Evolutionary conservation across 371 early-diverging fungal genomes (phyloP), one percentile per base, ranked within the genome.

Genomic region (Lichtheimia ramosa): DNA sequence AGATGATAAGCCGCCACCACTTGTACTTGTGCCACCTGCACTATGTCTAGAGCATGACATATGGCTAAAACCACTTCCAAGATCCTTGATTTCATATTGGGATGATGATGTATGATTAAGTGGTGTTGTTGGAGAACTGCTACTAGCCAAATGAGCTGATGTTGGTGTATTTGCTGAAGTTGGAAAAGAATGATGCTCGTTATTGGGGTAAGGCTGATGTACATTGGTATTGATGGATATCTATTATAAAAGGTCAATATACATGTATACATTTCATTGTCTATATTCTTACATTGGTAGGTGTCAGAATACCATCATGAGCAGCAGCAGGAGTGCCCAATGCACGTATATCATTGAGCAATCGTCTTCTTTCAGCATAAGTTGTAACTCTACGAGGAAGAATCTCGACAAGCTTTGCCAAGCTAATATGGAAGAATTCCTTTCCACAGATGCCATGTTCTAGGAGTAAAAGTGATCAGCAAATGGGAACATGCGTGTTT

Each of bases 331-430:
- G 63, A 0, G 60, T 62, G 10, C 64, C 55, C 46, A 79, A 63
- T 20, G 70, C 60, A 55, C 77, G 61, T n/a, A 79, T 79, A 46
- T 72, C 74, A 50, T 70, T 71, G 28, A 79, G 63, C 62, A 79
- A 69, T 67, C 77, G 74, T 65, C 77, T 72, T 63, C 75, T 66
- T 52, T 79, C 77, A 54, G 69, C 71, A 54, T 76, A 76, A 3
- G 80, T 74, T 41, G 74, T 74, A 61, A 76, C 65, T 14, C 66
- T 69, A 56, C 79, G 66, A 57, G 79, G 76, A 40, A 77, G 59
- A 51, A 68, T 70, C 18, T 72, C 58, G 10, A 74, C 78, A 28
- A 79, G 27, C 52, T 75, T 71, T 25, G 76, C 69, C n/a, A 76
- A 46, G 8, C 76, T 70, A 16, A 76, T 70, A 18, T 68, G 59